These are phyloP conservation scores for Colletotrichum sp. DNA, from an alignment of 2,329 filamentous ascomycete genomes.

Conservation along the genomic window DNA sequence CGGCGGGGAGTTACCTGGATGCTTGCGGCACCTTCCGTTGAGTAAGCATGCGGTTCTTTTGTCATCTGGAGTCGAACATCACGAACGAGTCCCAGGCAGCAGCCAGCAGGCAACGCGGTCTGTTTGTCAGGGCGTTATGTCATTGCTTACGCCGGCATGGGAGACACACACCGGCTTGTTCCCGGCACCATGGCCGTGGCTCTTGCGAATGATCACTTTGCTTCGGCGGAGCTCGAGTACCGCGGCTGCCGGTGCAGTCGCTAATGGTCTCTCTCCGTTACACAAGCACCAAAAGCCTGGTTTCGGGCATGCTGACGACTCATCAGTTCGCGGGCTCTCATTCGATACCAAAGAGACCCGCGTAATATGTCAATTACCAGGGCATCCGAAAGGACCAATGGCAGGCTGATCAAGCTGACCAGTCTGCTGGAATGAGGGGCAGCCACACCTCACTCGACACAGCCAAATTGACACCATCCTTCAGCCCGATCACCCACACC, in stretches of 20 bases:
- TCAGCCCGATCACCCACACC: background rate
- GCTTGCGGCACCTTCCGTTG: background rate
- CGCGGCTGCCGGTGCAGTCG: background rate
- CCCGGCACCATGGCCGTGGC: background rate
- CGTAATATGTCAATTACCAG: background rate
- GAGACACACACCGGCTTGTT: background rate
- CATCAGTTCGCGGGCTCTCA: background rate
- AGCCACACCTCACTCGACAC: background rate
- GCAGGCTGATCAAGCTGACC: background rate
- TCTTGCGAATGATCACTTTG: background rate
- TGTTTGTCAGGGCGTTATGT: background rate
- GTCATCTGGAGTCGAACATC: background rate
- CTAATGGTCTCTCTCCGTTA: background rate
- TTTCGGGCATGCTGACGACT: background rate
- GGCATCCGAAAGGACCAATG: background rate
- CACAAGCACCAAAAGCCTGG: background rate
- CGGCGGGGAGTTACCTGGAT: background rate
- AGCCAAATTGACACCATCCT: background rate
- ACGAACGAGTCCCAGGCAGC: background rate
- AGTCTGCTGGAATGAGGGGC: slow-evolving; percentile 1
- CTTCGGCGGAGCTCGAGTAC: background rate
- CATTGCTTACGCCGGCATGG: slow-evolving; percentile 10
- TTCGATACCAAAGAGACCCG: background rate
- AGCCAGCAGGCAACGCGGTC: background rate
- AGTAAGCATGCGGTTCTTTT: background rate